Percentiles rank a stretch among this genome's conserved stretches.
Conservation (phyloP, 2,329 filamentous ascomycete species). For the Pseudocercospora vitis region DNA sequence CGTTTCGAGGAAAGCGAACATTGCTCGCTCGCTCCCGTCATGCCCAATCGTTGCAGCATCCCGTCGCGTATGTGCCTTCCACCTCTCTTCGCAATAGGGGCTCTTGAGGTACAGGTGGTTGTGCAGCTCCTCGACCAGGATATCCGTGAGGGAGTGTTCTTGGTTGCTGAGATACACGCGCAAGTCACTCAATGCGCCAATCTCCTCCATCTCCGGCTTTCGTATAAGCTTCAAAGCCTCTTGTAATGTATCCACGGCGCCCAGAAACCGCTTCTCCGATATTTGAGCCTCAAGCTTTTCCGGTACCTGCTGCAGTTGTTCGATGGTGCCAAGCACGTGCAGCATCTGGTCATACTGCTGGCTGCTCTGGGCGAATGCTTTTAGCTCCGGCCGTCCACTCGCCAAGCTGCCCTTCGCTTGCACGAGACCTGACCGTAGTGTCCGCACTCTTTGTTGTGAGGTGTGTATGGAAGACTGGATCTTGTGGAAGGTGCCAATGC, state of each 20-base stretch:
- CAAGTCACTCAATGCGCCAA: slow-evolving; percentile 83
- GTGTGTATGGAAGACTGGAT: slow-evolving; percentile 90
- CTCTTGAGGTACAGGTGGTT: slow-evolving; percentile 97
- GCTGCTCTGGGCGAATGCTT: slow-evolving; percentile 81
- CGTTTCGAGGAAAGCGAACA: slow-evolving; percentile 59
- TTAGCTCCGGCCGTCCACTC: slow-evolving; percentile 83
- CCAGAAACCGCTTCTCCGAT: slow-evolving; percentile 92
- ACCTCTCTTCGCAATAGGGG: slow-evolving; percentile 93
- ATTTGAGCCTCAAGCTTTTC: slow-evolving; percentile 92
- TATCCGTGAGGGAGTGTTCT: slow-evolving; percentile 87
- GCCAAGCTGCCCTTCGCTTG: slow-evolving; percentile 79
- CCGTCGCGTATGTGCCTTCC: slow-evolving; percentile 76
- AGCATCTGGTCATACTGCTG: slow-evolving; percentile 89
- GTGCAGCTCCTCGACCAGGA: slow-evolving; percentile 93
- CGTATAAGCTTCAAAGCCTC: slow-evolving; percentile 80
- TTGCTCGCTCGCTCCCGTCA: slow-evolving; percentile 52
- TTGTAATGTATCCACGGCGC: slow-evolving; percentile 88
- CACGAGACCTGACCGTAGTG: slow-evolving; percentile 78
- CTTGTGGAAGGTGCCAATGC: slow-evolving; percentile 97
- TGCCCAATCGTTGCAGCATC: slow-evolving; percentile 23
- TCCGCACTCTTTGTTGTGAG: slow-evolving; percentile 81
- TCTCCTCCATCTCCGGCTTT: slow-evolving; percentile 85
- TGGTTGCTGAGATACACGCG: slow-evolving; percentile 89
- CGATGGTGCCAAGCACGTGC: slow-evolving; percentile 68
- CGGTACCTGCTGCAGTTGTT: slow-evolving; percentile 83